Percentiles rank a stretch among this genome's conserved stretches.
These are phyloP conservation scores for Sophora flavescens DNA, from an alignment of 306 rosid species.

Conservation along the genomic window DNA sequence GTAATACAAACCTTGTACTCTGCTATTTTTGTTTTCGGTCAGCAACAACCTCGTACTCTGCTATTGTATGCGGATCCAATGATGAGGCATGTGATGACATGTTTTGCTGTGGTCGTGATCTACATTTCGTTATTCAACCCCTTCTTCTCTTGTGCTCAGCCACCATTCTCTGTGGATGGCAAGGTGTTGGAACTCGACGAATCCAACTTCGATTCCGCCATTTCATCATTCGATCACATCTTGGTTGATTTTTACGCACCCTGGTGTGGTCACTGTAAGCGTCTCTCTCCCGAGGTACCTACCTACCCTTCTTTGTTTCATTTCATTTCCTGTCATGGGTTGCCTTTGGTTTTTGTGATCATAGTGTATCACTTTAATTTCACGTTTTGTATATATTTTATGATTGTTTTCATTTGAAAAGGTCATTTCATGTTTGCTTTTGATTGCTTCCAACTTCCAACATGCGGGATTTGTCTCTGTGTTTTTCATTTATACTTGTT, in stretches of 20 bases:
- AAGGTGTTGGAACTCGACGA: conserved; percentile 74
- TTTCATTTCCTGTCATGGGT: background rate
- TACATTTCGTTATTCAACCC: background rate
- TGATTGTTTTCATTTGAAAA: background rate
- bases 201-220: conserved; percentile 72
- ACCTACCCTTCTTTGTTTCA: conserved; percentile 42
- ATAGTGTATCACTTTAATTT: background rate
- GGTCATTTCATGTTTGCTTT: background rate
- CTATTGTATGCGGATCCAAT: background rate
- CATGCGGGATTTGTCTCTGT: background rate
- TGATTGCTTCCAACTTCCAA: background rate
- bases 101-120: conserved; percentile 9
- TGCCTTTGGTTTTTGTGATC: background rate
- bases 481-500: background rate
- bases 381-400: background rate
- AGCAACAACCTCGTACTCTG: background rate
- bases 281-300: conserved; percentile 84
- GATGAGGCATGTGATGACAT: background rate
- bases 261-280: conserved; percentile 83
- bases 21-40: no score
- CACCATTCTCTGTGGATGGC: conserved; percentile 62
- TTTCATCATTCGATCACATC: conserved; percentile 63
- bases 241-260: conserved; percentile 81
- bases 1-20: no score
- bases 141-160: conserved; percentile 39